phyloP scores from a whole-genome alignment of 2,329 filamentous ascomycete genomes.

The Colletotrichum tanaceti region DNA sequence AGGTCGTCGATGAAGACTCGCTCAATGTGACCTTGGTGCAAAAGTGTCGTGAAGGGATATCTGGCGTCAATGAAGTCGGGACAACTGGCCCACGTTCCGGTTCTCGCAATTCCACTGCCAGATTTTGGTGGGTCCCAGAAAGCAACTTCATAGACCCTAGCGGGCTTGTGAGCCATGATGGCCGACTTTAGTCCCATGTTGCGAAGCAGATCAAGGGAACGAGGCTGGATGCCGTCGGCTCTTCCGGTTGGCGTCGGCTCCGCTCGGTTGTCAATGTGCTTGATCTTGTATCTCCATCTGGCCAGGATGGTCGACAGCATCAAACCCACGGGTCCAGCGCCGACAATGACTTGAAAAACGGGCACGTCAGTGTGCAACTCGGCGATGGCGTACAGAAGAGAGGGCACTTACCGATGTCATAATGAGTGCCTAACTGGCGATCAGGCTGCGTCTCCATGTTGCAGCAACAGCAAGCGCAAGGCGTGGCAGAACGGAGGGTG shows the following conservation, averaged over 20 bases:
- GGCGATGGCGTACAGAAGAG: not conserved
- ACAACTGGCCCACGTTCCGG: conserved; percentile 86
- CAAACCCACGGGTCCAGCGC: conserved; percentile 88
- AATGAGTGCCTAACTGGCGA: conserved; percentile 45
- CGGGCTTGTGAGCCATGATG: conserved; percentile 88
- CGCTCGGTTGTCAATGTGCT: conserved; percentile 91
- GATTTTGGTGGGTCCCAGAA: conserved; percentile 75
- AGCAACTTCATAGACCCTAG: conserved; percentile 83
- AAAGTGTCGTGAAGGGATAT: conserved; percentile 76
- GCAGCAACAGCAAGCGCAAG: not conserved
- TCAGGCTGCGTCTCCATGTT: conserved; percentile 36
- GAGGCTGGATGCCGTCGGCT: conserved; percentile 91
- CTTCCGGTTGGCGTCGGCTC: conserved; percentile 87
- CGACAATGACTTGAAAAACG: conserved; percentile 77
- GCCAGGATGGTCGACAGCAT: conserved; percentile 89
- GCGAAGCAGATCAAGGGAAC: conserved; percentile 85
- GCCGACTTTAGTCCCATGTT: conserved; percentile 91
- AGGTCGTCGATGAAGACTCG: conserved; percentile 76
- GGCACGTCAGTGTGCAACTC: conserved; percentile 40
- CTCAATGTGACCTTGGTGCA: conserved; percentile 80
- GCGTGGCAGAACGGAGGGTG: not conserved
- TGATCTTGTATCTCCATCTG: conserved; percentile 94
- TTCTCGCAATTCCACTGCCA: conserved; percentile 70
- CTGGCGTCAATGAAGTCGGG: conserved; percentile 83
- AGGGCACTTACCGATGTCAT: conserved; percentile 57